phyloP scores from a whole-genome alignment of 306 rosid species.

The Malus sylvestris region DNA sequence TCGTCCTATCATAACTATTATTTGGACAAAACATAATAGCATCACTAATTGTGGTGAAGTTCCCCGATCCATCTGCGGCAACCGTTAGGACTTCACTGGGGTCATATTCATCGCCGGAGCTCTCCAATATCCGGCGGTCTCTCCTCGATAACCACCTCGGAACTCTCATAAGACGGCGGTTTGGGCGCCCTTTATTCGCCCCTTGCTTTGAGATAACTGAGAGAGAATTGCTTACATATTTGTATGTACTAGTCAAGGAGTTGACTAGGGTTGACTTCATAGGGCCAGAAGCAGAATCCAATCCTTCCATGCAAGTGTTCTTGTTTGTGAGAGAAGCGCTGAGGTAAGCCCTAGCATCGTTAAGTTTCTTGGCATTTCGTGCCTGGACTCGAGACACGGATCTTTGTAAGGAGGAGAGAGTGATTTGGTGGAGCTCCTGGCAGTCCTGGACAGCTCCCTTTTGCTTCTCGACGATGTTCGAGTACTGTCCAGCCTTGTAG shows the following conservation, averaged over 20 bases:
- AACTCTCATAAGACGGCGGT: slow-evolving; percentile 36
- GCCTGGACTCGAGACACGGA: slow-evolving; percentile 41
- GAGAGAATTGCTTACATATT: slow-evolving; percentile 61
- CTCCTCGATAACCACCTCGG: slow-evolving; percentile 38
- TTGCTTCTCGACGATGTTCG: slow-evolving; percentile 51
- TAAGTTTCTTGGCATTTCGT: slow-evolving; percentile 13
- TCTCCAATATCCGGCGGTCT: slow-evolving; percentile 27
- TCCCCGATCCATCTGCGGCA: slow-evolving; percentile 64
- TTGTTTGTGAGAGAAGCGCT: slow-evolving; percentile 87
- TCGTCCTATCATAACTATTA: slow-evolving; percentile 46
- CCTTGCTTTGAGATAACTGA: slow-evolving; percentile 42
- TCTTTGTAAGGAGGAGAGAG: slow-evolving; percentile 39
- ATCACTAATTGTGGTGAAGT: slow-evolving; percentile 55
- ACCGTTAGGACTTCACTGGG: slow-evolving; percentile 43
- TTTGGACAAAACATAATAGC: slow-evolving; percentile 64
- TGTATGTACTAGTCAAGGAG: slow-evolving; percentile 42
- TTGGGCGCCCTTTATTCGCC: slow-evolving; percentile 14
- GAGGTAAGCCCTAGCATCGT: slow-evolving; percentile 56
- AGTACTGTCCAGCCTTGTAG: slow-evolving; percentile 22
- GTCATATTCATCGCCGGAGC: slow-evolving; percentile 27
- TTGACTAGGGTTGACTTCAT: slow-evolving; percentile 43
- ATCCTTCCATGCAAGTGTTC: slow-evolving; percentile 77
- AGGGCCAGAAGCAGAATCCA: slow-evolving; percentile 63
- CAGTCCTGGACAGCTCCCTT: slow-evolving; percentile 66
- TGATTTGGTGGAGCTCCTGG: slow-evolving; percentile 58